Evolutionary conservation across 345 rosid genomes (phyloP), one percentile per base, ranked within the genome.

Genomic region (Euphorbia peplus): DNA sequence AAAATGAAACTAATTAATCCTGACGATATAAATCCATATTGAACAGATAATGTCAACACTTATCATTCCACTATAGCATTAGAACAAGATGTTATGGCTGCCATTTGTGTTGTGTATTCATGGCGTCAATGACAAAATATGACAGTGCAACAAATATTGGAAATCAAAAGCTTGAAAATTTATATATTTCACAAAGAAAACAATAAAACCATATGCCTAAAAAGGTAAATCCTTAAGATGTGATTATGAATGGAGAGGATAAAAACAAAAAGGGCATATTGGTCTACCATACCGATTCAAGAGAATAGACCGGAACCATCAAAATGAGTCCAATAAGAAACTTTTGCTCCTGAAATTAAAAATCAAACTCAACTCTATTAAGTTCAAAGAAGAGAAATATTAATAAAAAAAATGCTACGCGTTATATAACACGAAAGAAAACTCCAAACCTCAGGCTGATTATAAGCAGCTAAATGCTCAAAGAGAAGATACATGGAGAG

Each of bases 271-370:
- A 24, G n/a, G 74, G 64, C 21, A 55, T 29, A 19, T 12, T 26
- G 1, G 4, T 47, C 8, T 35, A 15, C 59, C 85, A 64, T 95
- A 95, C 99, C 88, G 99, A 95, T 80, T 95, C 99, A 52, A 91
- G 74, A 13, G 98, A 88, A 68, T 95, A 95, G 35, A 91, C 93
- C 69, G 99, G 99, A 72, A 95, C 99, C 99, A 95, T 91, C 76
- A 95, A 80, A 73, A 95, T 85, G 73, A 95, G 95, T 57, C 99
- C 99, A 60, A 91, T 84, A 73, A 95, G 81, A 78, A 95, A 95
- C 75, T 95, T 95, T 75, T 91, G 99, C 84, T 95, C 99, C 99
- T 95, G 98, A 77, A 82, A 83, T 68, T 42, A 68, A 50, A 63
- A 1, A 69, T 21, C 35, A 68, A 24, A 42, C 57, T 54, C 10